A percentile compares a stretch with the other conserved stretches of the same genome.
Conservation (phyloP, 805 yeast species). For the Ogataea allantospora region DNA sequence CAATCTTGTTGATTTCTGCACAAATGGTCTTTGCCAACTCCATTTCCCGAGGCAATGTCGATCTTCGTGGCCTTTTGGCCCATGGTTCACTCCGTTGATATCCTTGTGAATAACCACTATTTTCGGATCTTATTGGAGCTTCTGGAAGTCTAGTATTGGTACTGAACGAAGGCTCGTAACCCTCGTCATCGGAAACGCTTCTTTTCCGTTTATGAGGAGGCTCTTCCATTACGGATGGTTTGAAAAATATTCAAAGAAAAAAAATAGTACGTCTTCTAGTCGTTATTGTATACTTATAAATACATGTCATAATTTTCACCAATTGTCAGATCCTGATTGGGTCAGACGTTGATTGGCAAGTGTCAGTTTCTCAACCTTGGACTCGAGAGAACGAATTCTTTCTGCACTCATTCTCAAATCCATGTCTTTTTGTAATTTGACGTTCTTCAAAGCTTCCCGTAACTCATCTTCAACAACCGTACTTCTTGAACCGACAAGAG, state of each 20-base stretch:
- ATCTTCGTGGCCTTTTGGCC: slow-evolving; percentile 18
- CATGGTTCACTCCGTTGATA: slow-evolving; percentile 1
- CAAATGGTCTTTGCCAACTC: slow-evolving; percentile 47
- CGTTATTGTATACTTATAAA: background rate
- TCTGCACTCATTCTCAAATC: slow-evolving; percentile 28
- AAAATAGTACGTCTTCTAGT: background rate
- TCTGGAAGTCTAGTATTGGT: slow-evolving; percentile 3
- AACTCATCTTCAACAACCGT: slow-evolving; percentile 28
- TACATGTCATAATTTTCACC: slow-evolving; percentile 4
- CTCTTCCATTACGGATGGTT: slow-evolving; percentile 9
- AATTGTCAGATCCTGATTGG: background rate
- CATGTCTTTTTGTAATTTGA: slow-evolving; percentile 28
- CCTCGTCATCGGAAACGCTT: slow-evolving; percentile 19
- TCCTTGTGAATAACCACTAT: background rate
- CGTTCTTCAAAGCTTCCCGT: slow-evolving; percentile 30
- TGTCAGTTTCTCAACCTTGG: slow-evolving; percentile 21
- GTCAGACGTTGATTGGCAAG: slow-evolving; percentile 10
- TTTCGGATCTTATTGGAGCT: slow-evolving; percentile 1
- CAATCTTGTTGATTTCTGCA: slow-evolving; percentile 54
- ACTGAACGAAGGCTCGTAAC: slow-evolving; percentile 19
- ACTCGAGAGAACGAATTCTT: slow-evolving; percentile 24
- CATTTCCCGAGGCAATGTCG: slow-evolving; percentile 18
- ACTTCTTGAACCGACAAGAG: slow-evolving; percentile 27
- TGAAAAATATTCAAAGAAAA: background rate
- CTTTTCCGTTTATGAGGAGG: slow-evolving; percentile 19